These are phyloP conservation scores for Magnolia officinalis DNA, from an alignment of 164 flowering plant species.

Conservation along the genomic window DNA sequence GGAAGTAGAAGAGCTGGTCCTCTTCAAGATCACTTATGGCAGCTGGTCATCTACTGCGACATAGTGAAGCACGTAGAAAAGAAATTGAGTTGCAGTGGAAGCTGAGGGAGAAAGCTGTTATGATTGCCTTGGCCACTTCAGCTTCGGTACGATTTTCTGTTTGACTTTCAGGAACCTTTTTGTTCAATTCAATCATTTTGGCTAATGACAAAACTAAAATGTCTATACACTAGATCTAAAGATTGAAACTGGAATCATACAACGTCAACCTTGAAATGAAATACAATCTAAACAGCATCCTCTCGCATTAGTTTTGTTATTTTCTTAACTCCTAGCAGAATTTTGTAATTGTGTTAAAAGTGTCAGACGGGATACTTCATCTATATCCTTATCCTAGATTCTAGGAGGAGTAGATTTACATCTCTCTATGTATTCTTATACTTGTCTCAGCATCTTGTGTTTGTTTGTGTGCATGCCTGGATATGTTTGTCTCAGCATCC, in stretches of 20 bases:
- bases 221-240: not conserved
- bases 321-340: no score
- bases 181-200: not conserved
- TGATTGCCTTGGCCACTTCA: constrained; percentile 62
- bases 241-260: not conserved
- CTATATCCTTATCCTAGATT: no score
- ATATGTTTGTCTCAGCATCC: no score
- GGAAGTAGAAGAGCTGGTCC: constrained; percentile 79
- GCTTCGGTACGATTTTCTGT: constrained; percentile 51
- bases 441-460: no score
- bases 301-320: no score
- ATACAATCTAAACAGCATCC: no score
- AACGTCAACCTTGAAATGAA: not conserved
- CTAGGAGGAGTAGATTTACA: no score
- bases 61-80: constrained; percentile 78
- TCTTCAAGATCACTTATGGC: constrained; percentile 90
- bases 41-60: constrained; percentile 51
- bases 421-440: no score
- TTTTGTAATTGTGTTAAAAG: no score
- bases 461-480: no score
- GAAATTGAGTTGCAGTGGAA: constrained; percentile 90
- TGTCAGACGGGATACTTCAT: no score
- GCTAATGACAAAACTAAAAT: not conserved
- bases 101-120: constrained; percentile 78
- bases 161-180: not conserved